Percentiles rank a stretch among this genome's conserved stretches.
phyloP scores from a whole-genome alignment of 1,139 yeast species.

The Hyphopichia khmerensis region DNA sequence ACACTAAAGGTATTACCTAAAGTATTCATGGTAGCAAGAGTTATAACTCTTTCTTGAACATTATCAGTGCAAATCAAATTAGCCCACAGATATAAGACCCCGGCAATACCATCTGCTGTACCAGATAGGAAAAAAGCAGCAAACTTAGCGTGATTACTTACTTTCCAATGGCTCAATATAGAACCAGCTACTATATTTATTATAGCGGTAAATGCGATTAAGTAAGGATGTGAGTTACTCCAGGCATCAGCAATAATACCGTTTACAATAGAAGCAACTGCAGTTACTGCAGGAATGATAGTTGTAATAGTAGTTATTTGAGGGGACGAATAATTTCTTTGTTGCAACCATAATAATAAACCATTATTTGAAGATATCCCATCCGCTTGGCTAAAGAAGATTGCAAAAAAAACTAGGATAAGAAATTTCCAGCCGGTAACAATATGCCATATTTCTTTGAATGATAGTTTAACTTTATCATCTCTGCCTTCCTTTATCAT shows the following conservation, averaged over 20 bases:
- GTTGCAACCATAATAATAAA: constrained; percentile 18
- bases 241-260: constrained; percentile 18
- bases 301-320: constrained; percentile 20
- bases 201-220: constrained; percentile 13
- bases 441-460: constrained; percentile 9
- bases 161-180: constrained; percentile 47
- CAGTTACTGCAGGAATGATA: constrained; percentile 21
- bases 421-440: constrained; percentile 19
- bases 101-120: constrained; percentile 38
- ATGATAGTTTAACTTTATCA: constrained; percentile 13
- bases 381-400: constrained; percentile 26
- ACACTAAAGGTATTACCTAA: constrained; percentile 16
- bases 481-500: constrained; percentile 13
- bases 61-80: constrained; percentile 16
- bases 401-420: constrained; percentile 22
- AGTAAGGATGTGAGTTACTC: constrained; percentile 9
- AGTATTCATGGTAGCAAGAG: constrained; percentile 16
- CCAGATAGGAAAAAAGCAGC: constrained; percentile 47
- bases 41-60: constrained; percentile 13
- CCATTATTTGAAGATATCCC: constrained; percentile 23
- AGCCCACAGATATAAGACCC: constrained; percentile 18
- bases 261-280: constrained; percentile 16
- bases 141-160: constrained; percentile 43
- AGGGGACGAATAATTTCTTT: constrained; percentile 15
- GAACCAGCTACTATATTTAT: constrained; percentile 44